phyloP scores from a whole-genome alignment of 2,329 filamentous ascomycete species.

The Calonectria fujianensis region DNA sequence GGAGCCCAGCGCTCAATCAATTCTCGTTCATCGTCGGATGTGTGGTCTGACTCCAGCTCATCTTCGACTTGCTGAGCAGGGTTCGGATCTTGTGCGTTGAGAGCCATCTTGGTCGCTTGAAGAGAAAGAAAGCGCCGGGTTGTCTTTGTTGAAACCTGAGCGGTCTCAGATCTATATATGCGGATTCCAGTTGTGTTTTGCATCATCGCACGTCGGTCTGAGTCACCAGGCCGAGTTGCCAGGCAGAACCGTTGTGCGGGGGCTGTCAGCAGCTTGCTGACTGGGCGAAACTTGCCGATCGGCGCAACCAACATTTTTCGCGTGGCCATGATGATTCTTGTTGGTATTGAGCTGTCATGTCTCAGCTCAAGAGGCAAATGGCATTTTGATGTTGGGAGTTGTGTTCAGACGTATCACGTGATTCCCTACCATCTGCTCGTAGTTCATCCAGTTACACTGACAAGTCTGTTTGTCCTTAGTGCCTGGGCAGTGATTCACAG shows the following conservation, averaged over 20 bases:
- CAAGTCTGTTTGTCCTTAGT: not conserved
- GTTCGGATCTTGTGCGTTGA: not conserved
- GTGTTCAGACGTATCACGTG: not conserved
- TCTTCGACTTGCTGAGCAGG: not conserved
- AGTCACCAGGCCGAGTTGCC: not conserved
- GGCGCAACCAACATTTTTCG: not conserved
- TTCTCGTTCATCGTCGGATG: not conserved
- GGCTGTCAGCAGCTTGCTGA: not conserved
- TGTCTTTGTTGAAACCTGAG: not conserved
- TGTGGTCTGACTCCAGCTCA: not conserved
- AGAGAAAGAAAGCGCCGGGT: not conserved
- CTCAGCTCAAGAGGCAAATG: not conserved
- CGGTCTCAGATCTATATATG: not conserved
- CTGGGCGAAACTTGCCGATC: not conserved
- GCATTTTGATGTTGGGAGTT: not conserved
- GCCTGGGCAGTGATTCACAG: not conserved
- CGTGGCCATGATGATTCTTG: not conserved
- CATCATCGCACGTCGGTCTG: not conserved
- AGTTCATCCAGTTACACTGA: not conserved
- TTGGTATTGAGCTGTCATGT: too few relatives aligned
- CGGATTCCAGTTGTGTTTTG: not conserved
- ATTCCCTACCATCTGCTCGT: not conserved
- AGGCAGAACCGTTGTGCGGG: not conserved
- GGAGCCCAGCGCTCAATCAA: constrained; percentile 34
- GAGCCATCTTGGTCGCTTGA: not conserved